Evolutionary conservation across 306 rosid species (phyloP), one percentile per base, ranked within the genome.

Genomic region (Prinsepia uniflora): DNA sequence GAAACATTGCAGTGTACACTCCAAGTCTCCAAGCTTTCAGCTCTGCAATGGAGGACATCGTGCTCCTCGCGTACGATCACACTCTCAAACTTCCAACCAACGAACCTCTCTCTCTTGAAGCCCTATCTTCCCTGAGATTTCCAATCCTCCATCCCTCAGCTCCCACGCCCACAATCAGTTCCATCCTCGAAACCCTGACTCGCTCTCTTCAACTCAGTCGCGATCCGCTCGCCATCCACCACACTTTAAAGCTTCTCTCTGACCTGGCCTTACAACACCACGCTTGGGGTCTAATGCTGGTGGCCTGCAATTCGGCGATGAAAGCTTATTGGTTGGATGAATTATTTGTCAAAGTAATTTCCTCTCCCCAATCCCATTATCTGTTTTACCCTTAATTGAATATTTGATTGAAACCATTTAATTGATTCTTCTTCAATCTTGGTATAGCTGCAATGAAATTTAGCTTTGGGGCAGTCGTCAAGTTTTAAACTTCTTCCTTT

Each of bases 281-380:
- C n/a, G 77, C 89, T 34, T 94, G 97, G 95, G 98, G 96, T 77
- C 69, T 74, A 68, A 74, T 83, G 75, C 83, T 94, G 15, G 81
- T 78, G 47, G 88, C 83, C 15, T 81, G 78, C 67, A 75, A 72
- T n/a, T 68, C 65, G 70, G 92, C 83, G 82, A 79, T 55, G 80
- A 89, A 87, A 75, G 59, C 60, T 4, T 82, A 84, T 64, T 82
- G 79, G 86, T 87, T 80, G 42, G 84, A 86, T 52, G 89, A 90
- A 77, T 81, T 94, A 63, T 94, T 90, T 77, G 83, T 85, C 48
- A 86, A 84, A 86, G 97, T 94, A 82, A 71, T 79, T 75, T 7
- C 63, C 50, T 45, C 58, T 63, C 20, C 49, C 6, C 20, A 0
- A 6, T 50, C 5, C 4, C 5, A 10, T 8, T 56, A 40, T 42